Percentiles rank a stretch among this genome's conserved stretches.
phyloP scores from a whole-genome alignment of 495 filamentous ascomycete genomes.

The Aspergillus sclerotioniger region DNA sequence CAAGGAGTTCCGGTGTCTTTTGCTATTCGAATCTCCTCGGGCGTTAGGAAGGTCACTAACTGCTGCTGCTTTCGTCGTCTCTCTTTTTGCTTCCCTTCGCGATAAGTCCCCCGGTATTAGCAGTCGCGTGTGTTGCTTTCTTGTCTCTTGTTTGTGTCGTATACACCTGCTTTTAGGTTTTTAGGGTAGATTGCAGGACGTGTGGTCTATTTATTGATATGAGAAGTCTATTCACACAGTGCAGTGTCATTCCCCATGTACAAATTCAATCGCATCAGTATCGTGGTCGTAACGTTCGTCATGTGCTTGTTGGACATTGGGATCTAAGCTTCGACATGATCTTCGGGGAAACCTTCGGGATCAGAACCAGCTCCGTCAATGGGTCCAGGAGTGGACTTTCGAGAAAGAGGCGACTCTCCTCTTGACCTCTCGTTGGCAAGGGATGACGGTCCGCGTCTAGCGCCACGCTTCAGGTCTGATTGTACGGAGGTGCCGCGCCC shows the following conservation, averaged over 20 bases:
- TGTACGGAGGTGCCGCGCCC: constrained; percentile 23
- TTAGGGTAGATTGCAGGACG: background rate
- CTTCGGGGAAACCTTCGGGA: background rate
- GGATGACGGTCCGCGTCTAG: constrained; percentile 27
- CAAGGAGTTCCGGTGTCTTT: constrained; percentile 15
- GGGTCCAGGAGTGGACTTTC: constrained; percentile 17
- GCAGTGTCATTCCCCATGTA: background rate
- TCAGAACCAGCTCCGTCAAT: constrained; percentile 17
- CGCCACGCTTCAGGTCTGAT: constrained; percentile 23
- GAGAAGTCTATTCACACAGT: background rate
- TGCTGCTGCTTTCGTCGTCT: constrained; percentile 3
- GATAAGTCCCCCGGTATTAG: background rate
- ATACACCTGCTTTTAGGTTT: constrained; percentile 4
- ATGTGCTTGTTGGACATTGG: background rate
- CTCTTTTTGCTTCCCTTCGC: constrained; percentile 2
- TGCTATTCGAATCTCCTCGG: constrained; percentile 3
- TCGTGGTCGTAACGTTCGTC: background rate
- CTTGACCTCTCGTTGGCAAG: constrained; percentile 20
- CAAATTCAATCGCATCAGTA: background rate
- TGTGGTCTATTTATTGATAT: background rate
- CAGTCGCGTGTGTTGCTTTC: background rate
- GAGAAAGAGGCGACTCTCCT: constrained; percentile 30
- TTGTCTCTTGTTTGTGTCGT: background rate
- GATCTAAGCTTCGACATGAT: background rate
- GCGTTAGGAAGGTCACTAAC: background rate